phyloP scores from a whole-genome alignment of 2,329 filamentous ascomycete species.

The Xylaria arbuscula region DNA sequence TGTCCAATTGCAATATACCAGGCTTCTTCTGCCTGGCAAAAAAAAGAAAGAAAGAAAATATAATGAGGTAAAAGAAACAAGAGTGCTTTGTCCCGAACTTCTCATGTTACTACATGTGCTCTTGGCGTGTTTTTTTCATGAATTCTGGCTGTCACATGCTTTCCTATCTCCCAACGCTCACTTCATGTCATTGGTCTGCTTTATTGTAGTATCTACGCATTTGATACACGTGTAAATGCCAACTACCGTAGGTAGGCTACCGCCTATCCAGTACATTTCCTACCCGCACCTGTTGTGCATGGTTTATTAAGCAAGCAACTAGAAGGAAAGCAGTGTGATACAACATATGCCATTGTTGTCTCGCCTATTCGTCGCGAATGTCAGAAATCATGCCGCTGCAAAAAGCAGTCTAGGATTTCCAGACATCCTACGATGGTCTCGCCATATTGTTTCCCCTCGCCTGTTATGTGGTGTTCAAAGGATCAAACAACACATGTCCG shows the following conservation, averaged over 20 bases:
- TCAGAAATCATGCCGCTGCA: neutral
- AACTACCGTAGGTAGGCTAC: neutral
- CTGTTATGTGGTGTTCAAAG: neutral
- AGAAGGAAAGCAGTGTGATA: constrained; percentile 8
- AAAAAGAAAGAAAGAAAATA: no score
- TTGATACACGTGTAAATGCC: no score
- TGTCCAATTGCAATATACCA: neutral
- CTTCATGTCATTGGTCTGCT: no score
- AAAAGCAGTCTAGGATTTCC: neutral
- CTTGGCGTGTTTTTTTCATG: no score
- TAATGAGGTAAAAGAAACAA: no score
- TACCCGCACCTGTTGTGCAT: neutral
- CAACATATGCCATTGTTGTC: neutral
- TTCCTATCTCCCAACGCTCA: no score
- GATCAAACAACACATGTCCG: neutral
- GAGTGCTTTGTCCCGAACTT: no score
- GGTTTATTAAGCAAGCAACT: neutral
- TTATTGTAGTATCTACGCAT: neutral
- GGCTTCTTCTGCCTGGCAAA: neutral
- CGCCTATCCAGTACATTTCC: neutral
- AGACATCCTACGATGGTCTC: neutral
- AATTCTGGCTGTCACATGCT: no score
- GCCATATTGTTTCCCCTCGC: constrained; percentile 6
- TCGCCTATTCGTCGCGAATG: neutral
- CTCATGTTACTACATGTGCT: no score